phyloP scores from a whole-genome alignment of 148 eudicot genomes.

The Suaeda aralocaspica region DNA sequence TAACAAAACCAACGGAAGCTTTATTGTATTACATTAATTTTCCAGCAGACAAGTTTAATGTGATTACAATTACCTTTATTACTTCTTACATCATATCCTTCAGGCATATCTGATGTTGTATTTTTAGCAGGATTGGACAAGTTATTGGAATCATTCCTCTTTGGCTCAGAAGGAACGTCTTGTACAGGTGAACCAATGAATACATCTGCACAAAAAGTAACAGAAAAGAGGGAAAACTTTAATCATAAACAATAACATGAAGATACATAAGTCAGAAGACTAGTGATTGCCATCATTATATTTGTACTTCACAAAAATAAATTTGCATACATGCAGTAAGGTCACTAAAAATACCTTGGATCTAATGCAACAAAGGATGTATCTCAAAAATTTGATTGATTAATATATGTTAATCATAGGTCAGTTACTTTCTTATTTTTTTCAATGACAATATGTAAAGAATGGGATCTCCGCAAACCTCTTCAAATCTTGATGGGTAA shows the following conservation, averaged over 20 bases:
- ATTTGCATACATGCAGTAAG: no score
- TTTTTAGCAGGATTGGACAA: slow-evolving; percentile 12
- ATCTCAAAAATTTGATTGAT: no score
- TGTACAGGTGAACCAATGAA: slow-evolving; percentile 17
- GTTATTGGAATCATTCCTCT: slow-evolving; percentile 1
- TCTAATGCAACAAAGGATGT: no score
- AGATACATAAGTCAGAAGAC: not conserved
- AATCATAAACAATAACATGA: not conserved
- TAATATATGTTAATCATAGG: no score
- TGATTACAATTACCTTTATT: slow-evolving; percentile 16
- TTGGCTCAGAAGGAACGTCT: slow-evolving; percentile 8
- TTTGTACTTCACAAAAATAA: no score
- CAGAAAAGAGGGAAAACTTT: not conserved
- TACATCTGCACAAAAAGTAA: slow-evolving; percentile 18
- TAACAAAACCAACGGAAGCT: not conserved
- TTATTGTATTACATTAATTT: not conserved
- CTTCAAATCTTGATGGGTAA: no score
- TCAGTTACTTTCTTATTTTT: no score
- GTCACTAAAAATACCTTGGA: no score
- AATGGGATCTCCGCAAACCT: no score
- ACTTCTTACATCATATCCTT: slow-evolving; percentile 7
- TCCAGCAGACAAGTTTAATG: not conserved
- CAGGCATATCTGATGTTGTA: slow-evolving; percentile 14
- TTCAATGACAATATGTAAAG: no score
- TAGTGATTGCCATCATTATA: not conserved